A percentile compares a stretch with the other conserved stretches of the same genome.
phyloP scores from a whole-genome alignment of 805 yeast species.

The Barnettozyma sp. region DNA sequence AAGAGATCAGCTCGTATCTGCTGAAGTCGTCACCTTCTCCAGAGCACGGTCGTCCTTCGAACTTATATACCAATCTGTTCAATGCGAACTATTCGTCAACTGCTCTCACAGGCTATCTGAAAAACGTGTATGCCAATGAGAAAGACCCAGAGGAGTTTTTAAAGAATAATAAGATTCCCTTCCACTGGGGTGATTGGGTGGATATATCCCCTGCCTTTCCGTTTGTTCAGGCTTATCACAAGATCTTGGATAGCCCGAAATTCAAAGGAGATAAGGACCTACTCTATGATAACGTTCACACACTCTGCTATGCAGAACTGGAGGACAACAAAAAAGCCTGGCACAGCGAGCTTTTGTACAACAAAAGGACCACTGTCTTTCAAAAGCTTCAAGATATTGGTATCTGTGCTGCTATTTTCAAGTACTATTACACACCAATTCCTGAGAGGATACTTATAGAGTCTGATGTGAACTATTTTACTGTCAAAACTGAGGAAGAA shows the following conservation, averaged over 20 bases:
- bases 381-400: constrained; percentile 25
- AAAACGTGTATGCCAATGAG: constrained; percentile 10
- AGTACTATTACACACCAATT: constrained; percentile 22
- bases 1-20: constrained; percentile 1
- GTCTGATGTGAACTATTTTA: constrained; percentile 23
- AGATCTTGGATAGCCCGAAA: constrained; percentile 6
- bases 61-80: constrained; percentile 9
- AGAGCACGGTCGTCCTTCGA: constrained; percentile 3
- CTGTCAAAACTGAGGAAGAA: constrained; percentile 12
- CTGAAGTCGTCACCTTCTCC: constrained; percentile 1
- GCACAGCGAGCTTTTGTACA: constrained; percentile 19
- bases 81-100: constrained; percentile 17
- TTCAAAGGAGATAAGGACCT: constrained; percentile 7
- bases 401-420: constrained; percentile 25
- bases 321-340: constrained; percentile 21
- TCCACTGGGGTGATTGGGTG: constrained; percentile 32
- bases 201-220: constrained; percentile 24
- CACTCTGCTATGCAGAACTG: constrained; percentile 20
- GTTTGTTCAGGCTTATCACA: constrained; percentile 25
- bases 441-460: constrained; percentile 26
- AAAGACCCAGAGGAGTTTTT: constrained; percentile 15
- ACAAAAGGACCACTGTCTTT: constrained; percentile 11
- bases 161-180: constrained; percentile 10
- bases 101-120: constrained; percentile 14
- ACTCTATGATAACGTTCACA: constrained; percentile 7